Conservation (phyloP, 2,329 filamentous ascomycete genomes). For the Rasamsonia emersonii region DNA sequence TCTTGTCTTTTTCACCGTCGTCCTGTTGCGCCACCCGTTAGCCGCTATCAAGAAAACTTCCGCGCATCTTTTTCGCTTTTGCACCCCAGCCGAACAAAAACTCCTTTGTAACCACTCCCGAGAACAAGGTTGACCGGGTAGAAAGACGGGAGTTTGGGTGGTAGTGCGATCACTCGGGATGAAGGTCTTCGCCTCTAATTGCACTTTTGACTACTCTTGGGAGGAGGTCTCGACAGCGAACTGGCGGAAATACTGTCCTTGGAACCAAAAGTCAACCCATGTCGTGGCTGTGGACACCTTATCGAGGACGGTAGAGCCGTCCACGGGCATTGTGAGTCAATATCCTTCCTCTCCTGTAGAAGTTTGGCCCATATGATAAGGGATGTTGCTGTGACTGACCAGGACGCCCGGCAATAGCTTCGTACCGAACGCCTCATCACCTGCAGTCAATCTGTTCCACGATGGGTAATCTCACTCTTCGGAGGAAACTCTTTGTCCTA, state of each 20-base stretch:
- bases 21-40: too few species aligned
- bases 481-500: conserved; percentile 73
- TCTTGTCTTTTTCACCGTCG: too few species aligned
- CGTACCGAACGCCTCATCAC: conserved; percentile 60
- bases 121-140: too few species aligned
- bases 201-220: conserved; percentile 97
- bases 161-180: conserved; percentile 47
- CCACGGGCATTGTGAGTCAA: conserved; percentile 56
- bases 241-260: conserved; percentile 97
- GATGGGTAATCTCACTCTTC: conserved; percentile 63
- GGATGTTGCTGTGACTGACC: background rate
- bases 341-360: conserved; percentile 5
- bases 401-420: conserved; percentile 38
- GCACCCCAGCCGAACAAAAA: too few species aligned
- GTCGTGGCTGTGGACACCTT: conserved; percentile 93
- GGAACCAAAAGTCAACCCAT: conserved; percentile 98
- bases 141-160: too few species aligned
- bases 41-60: too few species aligned
- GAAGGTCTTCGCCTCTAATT: conserved; percentile 89
- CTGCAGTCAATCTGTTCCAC: conserved; percentile 40
- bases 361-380: background rate
- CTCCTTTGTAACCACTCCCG: too few species aligned
- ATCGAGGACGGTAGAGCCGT: conserved; percentile 57
- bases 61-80: too few species aligned
- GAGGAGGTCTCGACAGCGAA: conserved; percentile 95